These are phyloP conservation scores for Cryptococcus sp. DNA, from an alignment of 1,284 basidiomycete genomes.

Conservation along the genomic window DNA sequence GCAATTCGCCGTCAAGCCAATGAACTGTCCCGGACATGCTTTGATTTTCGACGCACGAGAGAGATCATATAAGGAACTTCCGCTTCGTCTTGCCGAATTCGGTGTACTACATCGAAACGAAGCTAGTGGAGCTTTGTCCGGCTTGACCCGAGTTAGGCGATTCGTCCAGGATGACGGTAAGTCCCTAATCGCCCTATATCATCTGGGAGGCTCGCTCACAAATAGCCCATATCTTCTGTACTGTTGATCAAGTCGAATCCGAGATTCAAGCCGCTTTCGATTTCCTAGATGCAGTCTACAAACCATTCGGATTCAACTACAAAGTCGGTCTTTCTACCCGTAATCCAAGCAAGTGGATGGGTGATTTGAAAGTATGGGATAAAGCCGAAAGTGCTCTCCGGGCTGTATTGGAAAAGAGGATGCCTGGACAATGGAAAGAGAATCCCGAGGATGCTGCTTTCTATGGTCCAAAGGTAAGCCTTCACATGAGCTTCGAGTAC, in stretches of 20 bases:
- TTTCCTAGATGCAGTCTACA: constrained; percentile 92
- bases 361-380: constrained; percentile 85
- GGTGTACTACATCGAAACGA: constrained; percentile 98
- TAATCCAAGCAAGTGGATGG: constrained; percentile 86
- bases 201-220: neutral
- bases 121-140: constrained; percentile 88
- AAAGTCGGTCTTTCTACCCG: constrained; percentile 91
- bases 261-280: constrained; percentile 88
- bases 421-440: constrained; percentile 86
- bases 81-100: constrained; percentile 96
- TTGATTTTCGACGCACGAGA: constrained; percentile 94
- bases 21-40: constrained; percentile 99
- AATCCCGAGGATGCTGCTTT: constrained; percentile 97
- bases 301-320: constrained; percentile 97
- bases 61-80: constrained; percentile 91
- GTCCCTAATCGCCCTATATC: constrained; percentile 5
- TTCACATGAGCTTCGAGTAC: neutral
- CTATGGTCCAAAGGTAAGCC: constrained; percentile 78
- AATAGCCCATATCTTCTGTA: constrained; percentile 74
- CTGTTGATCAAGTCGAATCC: constrained; percentile 82
- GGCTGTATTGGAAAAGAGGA: constrained; percentile 76
- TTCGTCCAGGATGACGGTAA: constrained; percentile 93
- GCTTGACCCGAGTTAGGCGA: constrained; percentile 85
- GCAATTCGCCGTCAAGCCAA: constrained; percentile 89
- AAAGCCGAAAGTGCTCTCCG: constrained; percentile 79